Conservation (phyloP, 1,284 basidiomycete species). For the Coniophora puteana region DNA sequence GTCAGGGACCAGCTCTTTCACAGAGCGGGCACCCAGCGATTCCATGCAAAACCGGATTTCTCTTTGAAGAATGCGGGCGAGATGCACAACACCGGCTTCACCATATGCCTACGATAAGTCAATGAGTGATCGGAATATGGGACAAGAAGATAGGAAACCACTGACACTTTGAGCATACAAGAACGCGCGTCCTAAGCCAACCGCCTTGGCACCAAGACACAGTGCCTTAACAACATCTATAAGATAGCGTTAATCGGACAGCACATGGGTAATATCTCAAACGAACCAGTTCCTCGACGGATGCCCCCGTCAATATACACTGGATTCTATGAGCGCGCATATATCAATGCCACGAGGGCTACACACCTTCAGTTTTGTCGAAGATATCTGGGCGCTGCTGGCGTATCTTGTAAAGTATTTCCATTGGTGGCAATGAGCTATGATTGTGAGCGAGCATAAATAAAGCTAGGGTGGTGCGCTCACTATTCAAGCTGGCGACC, state of each 20-base stretch:
- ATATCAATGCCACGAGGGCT: neutral
- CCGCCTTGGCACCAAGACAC: constrained; percentile 86
- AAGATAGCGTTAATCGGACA: neutral
- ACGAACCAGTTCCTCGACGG: constrained; percentile 68
- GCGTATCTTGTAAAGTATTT: constrained; percentile 73
- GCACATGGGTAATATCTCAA: constrained; percentile 1
- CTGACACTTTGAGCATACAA: constrained; percentile 86
- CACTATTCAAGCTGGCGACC: constrained; percentile 84
- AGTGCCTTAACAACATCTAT: constrained; percentile 87
- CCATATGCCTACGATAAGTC: constrained; percentile 65
- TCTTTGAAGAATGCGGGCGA: constrained; percentile 69
- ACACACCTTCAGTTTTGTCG: constrained; percentile 58
- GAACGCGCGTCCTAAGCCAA: constrained; percentile 87
- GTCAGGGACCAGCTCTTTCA: constrained; percentile 74
- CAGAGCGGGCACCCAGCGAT: constrained; percentile 69
- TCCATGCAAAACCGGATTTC: constrained; percentile 83
- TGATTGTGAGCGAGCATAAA: neutral
- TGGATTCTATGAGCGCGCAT: constrained; percentile 17
- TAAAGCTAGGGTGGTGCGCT: constrained; percentile 20
- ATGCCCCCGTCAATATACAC: constrained; percentile 92
- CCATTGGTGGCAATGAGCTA: constrained; percentile 69
- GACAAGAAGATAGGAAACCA: constrained; percentile 3
- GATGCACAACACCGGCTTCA: constrained; percentile 74
- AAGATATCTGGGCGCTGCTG: constrained; percentile 76
- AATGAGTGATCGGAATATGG: constrained; percentile 3